A percentile compares a stretch with the other conserved stretches of the same genome.
phyloP scores from a whole-genome alignment of 225 moss, liverwort and hornwort genomes.

The Marchantia paleacea region DNA sequence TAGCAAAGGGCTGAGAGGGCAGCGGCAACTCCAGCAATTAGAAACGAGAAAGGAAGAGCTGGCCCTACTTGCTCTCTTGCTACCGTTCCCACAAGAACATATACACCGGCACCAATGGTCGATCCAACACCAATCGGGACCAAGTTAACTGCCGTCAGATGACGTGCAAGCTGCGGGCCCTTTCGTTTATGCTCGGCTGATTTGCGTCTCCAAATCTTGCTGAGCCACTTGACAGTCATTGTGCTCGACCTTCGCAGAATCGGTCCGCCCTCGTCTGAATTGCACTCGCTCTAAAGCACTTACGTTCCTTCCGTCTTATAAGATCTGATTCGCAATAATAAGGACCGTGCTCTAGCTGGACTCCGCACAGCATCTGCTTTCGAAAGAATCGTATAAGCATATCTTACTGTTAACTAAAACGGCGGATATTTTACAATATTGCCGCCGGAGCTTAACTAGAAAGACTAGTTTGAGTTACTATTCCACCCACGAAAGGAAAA shows the following conservation, averaged over 20 bases:
- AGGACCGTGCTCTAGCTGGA: not conserved
- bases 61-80: slow-evolving; percentile 85
- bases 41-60: slow-evolving; percentile 70
- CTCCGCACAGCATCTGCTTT: not conserved
- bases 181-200: slow-evolving; percentile 11
- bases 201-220: slow-evolving; percentile 36
- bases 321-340: not conserved
- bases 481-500: not conserved
- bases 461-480: not conserved
- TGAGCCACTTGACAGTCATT: slow-evolving; percentile 3
- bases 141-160: slow-evolving; percentile 40
- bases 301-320: not conserved
- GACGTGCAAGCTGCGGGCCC: slow-evolving; percentile 29
- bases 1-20: slow-evolving; percentile 94
- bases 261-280: not conserved
- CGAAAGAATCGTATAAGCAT: not conserved
- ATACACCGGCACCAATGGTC: slow-evolving; percentile 86
- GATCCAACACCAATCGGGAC: slow-evolving; percentile 64
- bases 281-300: not conserved
- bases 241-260: not conserved
- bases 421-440: not conserved
- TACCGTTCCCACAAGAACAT: slow-evolving; percentile 88
- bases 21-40: slow-evolving; percentile 89
- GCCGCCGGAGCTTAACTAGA: not conserved
- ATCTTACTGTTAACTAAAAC: not conserved